Base-by-base conservation (phyloP, 2,329 filamentous ascomycete genomes). In the Hirsutella thompsonii region DNA sequence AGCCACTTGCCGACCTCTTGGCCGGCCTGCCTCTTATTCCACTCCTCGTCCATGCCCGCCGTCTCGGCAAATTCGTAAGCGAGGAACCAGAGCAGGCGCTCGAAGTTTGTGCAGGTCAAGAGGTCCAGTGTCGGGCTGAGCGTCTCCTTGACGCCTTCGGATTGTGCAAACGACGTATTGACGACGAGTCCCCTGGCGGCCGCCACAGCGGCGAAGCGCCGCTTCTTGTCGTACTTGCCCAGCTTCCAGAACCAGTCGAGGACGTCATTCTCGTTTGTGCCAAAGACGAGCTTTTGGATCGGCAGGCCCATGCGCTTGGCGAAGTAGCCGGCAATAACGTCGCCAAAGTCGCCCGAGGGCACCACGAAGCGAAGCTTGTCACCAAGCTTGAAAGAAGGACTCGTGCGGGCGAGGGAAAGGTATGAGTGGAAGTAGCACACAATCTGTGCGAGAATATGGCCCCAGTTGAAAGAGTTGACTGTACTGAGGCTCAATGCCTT, bases 191-290 rank as follows among this genome's bases (percentile, higher is more conserved):
- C 83, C 30, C 75, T 75, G 48, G 76, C 67, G 1, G 77, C 74
- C 1, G 77, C 74, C 39, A 72, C 70, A 6, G 63, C 55, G 2
- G 74, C 76, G 10, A 46, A 42, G 16, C 77, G 69, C 2, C 79
- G 68, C 54, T 87, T 74, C 73, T 95, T 96, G 67, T 92, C 85
- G 64, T 96, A 96, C 50, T 74, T 73, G 33, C 90, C 86, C 0
- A 81, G 84, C 66, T 83, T 82, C 84, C 86, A 95, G 73, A 96
- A 98, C 29, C 92, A 79, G 62, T 96, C 77, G 11, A 96, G 75
- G 46, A 96, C 96, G 55, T 96, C 92, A 65, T 98, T 96, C 65
- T 93, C 89, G 61, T 96, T 96, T 39, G 90, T 96, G 1, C 89
- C 87, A 42, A 95, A 82, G 52, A 94, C 79, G 28, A 96, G 77